phyloP scores from a whole-genome alignment of 805 yeast genomes.

The Wickerhamiella azymoides region DNA sequence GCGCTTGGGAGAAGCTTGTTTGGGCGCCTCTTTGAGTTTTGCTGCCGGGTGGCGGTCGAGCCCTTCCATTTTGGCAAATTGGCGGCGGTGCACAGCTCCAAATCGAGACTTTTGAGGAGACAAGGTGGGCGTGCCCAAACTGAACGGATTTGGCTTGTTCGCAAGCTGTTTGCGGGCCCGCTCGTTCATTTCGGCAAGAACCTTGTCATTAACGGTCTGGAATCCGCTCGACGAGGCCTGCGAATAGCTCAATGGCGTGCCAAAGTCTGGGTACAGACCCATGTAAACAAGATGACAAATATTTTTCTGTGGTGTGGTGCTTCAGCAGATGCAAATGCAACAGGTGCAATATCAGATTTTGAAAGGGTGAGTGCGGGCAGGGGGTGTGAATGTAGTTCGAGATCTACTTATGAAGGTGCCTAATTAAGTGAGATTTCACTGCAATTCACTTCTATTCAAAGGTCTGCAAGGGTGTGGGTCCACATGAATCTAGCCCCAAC shows the following conservation, averaged over 20 bases:
- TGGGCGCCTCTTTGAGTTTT: too few relatives aligned
- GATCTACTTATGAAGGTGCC: too few relatives aligned
- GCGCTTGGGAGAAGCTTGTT: too few relatives aligned
- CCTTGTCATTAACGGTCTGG: constrained; percentile 24
- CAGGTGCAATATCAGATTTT: too few relatives aligned
- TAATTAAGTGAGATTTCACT: too few relatives aligned
- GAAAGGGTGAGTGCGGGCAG: too few relatives aligned
- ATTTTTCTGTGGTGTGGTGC: too few relatives aligned
- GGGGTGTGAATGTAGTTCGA: too few relatives aligned
- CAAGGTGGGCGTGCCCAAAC: neutral
- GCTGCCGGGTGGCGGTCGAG: constrained; percentile 8
- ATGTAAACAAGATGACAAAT: neutral
- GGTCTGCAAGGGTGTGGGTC: too few relatives aligned
- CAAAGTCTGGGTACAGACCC: constrained; percentile 6
- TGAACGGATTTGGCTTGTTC: neutral
- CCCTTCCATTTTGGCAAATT: constrained; percentile 20
- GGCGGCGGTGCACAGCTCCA: constrained; percentile 14
- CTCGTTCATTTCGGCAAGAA: constrained; percentile 25
- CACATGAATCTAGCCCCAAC: too few relatives aligned
- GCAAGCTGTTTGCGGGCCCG: constrained; percentile 18
- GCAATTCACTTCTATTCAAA: too few relatives aligned
- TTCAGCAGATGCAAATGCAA: too few relatives aligned
- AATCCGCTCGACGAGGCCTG: constrained; percentile 16
- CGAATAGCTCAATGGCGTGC: neutral
- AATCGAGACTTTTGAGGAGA: neutral